Evolutionary conservation across 192 early-diverging fungal genomes (phyloP), one percentile per base, ranked within the genome.

Genomic region (Gigaspora rosea): DNA sequence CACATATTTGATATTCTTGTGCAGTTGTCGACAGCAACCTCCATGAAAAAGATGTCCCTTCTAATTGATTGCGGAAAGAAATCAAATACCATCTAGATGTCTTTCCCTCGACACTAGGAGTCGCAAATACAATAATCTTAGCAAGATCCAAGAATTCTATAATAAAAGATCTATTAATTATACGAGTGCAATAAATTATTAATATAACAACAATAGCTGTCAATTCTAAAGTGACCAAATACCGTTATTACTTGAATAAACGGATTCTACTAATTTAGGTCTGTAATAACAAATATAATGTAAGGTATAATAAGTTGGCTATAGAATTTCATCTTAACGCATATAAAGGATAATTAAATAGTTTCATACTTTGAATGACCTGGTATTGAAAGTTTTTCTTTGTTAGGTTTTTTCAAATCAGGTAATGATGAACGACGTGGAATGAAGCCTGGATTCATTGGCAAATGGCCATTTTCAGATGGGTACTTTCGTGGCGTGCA

Each of bases 371-470:
- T 71, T 54, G 51, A 35, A n/a, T 36, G 50, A 36, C 18, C 15
- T 4, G 70, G 32, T 16, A 22, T 15, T 56, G 27, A 16, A 4
- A 56, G 18, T 71, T 65, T 76, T 12, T 76, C 64, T 36, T 46
- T 41, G 16, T 20, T 67, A 46, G 35, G 0, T 33, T n/a, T 67
- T 41, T 18, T 63, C 13, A 69, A 69, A 69, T 50, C 49, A 8
- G 75, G 75, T 41, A 76, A 46, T n/a, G 75, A 76, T 11, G 63
- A 67, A 12, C 50, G 49, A 9, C 75, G 48, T 7, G 41, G 41
- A 67, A 48, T 56, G 22, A 67, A 18, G 12, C 49, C 16, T 13
- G 63, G 50, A 20, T 58, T 67, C 8, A 52, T 15, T 48, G 13
- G 27, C 9, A 51, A 13, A 75, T 56, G 54, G 35, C 54, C 77